Evolutionary conservation across 768 basidiomycete genomes (phyloP).

Genomic region (Mycena polygramma): DNA sequence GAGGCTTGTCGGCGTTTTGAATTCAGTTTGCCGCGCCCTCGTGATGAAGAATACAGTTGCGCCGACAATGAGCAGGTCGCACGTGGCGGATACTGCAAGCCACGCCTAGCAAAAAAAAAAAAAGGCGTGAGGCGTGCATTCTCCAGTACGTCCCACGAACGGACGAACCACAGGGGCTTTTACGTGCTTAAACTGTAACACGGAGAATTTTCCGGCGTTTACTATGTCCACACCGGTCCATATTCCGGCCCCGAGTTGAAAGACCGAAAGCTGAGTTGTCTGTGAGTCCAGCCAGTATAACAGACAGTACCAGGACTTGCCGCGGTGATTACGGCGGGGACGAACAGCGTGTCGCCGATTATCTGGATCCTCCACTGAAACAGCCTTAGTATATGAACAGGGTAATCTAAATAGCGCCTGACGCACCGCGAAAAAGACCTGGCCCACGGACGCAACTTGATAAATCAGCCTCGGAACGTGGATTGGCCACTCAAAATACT

Average conservation of each 20-base stretch:
- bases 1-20: not conserved
- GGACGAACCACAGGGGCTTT: not conserved
- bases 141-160: too few relatives aligned
- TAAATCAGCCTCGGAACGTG: not conserved
- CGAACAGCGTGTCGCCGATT: conserved; percentile 21
- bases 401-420: too few relatives aligned
- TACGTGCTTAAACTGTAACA: not conserved
- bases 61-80: conserved; percentile 37
- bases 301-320: not conserved
- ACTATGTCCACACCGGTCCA: conserved; percentile 9
- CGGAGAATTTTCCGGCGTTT: not conserved
- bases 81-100: conserved; percentile 35
- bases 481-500: not conserved
- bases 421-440: conserved; percentile 37
- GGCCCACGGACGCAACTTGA: conserved; percentile 38
- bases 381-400: too few relatives aligned
- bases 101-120: conserved; percentile 31
- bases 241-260: conserved; percentile 2
- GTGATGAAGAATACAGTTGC: conserved; percentile 38
- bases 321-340: conserved; percentile 31
- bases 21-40: conserved; percentile 15
- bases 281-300: not conserved
- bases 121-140: too few relatives aligned
- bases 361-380: conserved; percentile 37
- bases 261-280: not conserved